Evolutionary conservation across 83 land plant species (phyloP), one percentile per base, ranked within the genome.

Genomic region (Diphasiastrum complanatum): DNA sequence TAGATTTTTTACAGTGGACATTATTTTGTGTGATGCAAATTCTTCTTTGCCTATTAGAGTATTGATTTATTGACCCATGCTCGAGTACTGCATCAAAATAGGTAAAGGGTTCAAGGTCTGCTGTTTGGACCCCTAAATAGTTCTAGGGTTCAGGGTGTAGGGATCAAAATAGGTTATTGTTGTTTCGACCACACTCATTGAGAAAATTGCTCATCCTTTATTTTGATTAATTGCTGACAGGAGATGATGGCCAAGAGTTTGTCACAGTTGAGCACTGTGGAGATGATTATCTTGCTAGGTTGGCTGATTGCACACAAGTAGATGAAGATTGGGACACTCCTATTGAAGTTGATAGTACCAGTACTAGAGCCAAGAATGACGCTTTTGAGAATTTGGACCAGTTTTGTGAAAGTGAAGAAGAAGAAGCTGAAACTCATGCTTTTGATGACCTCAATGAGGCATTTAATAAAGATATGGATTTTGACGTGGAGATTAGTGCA

Each of bases 251-350:
- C 0, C 19, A 49, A 34, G 89, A 87, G 56, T 87, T 84, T 45
- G 56, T 87, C 60, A 69, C 85, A 2, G 85, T 87, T 58, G 89
- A 87, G 74, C 79, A 81, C n/a, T 87, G 85, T 34, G 85, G 93
- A 0, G 89, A 87, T 64, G 93, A 81, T 60, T 84, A 64, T 69
- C 64, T 87, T 6, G 85, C 81, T 2, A 69, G 75, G 28, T 54
- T 87, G 32, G 85, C 79, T 5, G 93, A 87, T 26, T 45, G 74
- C 3, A 66, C 79, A 61, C 60, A 71, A 58, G 74, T 61, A 22
- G 56, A 26, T 12, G 95, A 85, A 69, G 95, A 84, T 8, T 88
- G 86, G 86, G 90, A 85, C 57, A 83, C 82, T 63, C 45, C 69
- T 11, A 71, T 62, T 48, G 81, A 70, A 5, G 51, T 74, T 20